phyloP scores from a whole-genome alignment of 495 filamentous ascomycete genomes.

The Glarea lozoyensis region DNA sequence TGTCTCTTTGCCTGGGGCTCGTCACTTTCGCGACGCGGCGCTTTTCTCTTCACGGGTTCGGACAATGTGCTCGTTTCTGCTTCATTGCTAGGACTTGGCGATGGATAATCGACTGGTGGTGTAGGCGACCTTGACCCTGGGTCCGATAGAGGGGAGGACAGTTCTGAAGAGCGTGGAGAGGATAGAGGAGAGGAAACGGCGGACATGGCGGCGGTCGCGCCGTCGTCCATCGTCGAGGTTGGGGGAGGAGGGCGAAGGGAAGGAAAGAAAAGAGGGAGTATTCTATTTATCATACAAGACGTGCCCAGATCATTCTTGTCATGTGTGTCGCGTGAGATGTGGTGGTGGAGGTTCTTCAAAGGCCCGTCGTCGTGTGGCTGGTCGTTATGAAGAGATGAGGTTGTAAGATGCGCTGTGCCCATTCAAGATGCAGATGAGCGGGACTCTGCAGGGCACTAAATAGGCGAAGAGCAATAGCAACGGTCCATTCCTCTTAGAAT shows the following conservation, averaged over 20 bases:
- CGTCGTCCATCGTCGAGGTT: neutral
- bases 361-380: neutral
- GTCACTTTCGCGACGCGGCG: constrained; percentile 33
- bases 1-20: constrained; percentile 62
- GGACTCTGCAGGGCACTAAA: too few relatives aligned
- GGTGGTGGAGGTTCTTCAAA: neutral
- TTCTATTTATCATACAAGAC: too few relatives aligned
- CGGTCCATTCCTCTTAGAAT: neutral
- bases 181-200: constrained; percentile 20
- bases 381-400: neutral
- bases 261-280: neutral
- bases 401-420: neutral
- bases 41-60: constrained; percentile 18
- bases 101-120: constrained; percentile 29
- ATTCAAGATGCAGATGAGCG: neutral
- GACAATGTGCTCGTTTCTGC: constrained; percentile 35
- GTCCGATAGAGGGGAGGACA: constrained; percentile 24
- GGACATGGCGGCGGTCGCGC: neutral
- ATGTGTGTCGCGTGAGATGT: neutral
- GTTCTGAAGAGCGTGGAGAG: constrained; percentile 23
- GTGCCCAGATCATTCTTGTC: constrained; percentile 1
- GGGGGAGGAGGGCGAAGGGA: neutral
- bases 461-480: too few relatives aligned
- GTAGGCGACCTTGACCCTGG: constrained; percentile 20
- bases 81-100: constrained; percentile 28